phyloP scores from a whole-genome alignment of 345 rosid genomes.

The Tarenaya hassleriana region DNA sequence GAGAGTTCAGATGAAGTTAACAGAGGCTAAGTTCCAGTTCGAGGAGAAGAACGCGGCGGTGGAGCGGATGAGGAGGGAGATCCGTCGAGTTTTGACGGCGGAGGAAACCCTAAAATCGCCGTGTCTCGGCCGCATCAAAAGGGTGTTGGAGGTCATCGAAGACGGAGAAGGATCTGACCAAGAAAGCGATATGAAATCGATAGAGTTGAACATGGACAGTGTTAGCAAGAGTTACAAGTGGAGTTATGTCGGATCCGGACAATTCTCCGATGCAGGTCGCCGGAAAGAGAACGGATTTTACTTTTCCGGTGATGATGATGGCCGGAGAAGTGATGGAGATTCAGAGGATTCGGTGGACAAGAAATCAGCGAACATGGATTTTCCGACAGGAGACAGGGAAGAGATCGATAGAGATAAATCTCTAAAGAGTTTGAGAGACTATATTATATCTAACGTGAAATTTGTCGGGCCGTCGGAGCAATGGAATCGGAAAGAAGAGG shows the following conservation, averaged over 20 bases:
- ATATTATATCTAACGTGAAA: slow-evolving; percentile 36
- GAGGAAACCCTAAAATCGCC: slow-evolving; percentile 33
- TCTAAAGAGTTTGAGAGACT: slow-evolving; percentile 50
- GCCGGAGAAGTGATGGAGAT: slow-evolving; percentile 39
- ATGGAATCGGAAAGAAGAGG: slow-evolving; percentile 21
- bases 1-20: slow-evolving; percentile 94
- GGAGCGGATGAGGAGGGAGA: slow-evolving; percentile 55
- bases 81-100: slow-evolving; percentile 48
- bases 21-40: slow-evolving; percentile 70
- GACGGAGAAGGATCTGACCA: slow-evolving; percentile 59
- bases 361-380: slow-evolving; percentile 33
- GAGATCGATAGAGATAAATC: slow-evolving; percentile 43
- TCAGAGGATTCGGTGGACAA: slow-evolving; percentile 32
- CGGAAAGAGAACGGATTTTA: slow-evolving; percentile 1
- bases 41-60: slow-evolving; percentile 87
- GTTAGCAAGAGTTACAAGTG: slow-evolving; percentile 58
- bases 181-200: slow-evolving; percentile 86
- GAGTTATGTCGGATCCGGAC: slow-evolving; percentile 44
- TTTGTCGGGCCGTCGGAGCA: slow-evolving; percentile 23
- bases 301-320: slow-evolving; percentile 30
- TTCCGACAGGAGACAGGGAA: slow-evolving; percentile 22
- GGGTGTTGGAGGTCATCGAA: slow-evolving; percentile 39
- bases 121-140: slow-evolving; percentile 36
- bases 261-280: background rate
- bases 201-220: slow-evolving; percentile 84